Evolutionary conservation across 2,329 filamentous ascomycete genomes (phyloP), one percentile per base, ranked within the genome.

Genomic region (Tolypocladium album): DNA sequence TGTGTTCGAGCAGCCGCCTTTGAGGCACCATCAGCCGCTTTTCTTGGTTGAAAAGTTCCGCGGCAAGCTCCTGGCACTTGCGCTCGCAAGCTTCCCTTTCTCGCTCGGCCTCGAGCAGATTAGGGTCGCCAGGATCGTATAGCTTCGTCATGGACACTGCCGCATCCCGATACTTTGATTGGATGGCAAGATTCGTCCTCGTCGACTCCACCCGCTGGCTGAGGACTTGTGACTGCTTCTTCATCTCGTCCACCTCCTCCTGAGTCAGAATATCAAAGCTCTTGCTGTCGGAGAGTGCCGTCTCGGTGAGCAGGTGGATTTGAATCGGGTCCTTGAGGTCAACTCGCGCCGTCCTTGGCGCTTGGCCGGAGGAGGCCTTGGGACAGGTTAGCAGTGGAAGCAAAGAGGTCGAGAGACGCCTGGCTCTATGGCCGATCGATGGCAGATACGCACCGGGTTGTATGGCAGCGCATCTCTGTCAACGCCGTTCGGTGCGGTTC

Each of bases 131-230:
- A n/a, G 85, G 81, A 11, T 84, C 84, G 70, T 95, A 91, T 38
- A 99, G 79, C 67, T 88, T 87, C 61, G 88, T 87, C 74, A 99
- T 87, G 47, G 92, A 96, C 64, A 88, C 84, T 13, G 94, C 91
- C 1, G 94, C 94, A 80, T 97, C 93, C 67, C 92, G 89, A 67
- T 97, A 91, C 77, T 97, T 99, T 59, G 87, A 89, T 73, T 99
- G 94, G 55, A 97, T 86, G 39, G 87, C 86, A 43, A 99, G 81
- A 74, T 93, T 96, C 62, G 90, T 84, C 65, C 88, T 86, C 24
- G 90, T 87, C 43, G 90, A 87, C 63, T 93, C 89, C 65, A 96
- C 87, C n/a, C 90, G 88, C 69, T 87, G 84, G 34, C 82, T 80
- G 57, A 97, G 75, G 42, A 85, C 79, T 61, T 85, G 83, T 63